Conservation (phyloP, 495 filamentous ascomycete species). For the Zalerion maritima region DNA sequence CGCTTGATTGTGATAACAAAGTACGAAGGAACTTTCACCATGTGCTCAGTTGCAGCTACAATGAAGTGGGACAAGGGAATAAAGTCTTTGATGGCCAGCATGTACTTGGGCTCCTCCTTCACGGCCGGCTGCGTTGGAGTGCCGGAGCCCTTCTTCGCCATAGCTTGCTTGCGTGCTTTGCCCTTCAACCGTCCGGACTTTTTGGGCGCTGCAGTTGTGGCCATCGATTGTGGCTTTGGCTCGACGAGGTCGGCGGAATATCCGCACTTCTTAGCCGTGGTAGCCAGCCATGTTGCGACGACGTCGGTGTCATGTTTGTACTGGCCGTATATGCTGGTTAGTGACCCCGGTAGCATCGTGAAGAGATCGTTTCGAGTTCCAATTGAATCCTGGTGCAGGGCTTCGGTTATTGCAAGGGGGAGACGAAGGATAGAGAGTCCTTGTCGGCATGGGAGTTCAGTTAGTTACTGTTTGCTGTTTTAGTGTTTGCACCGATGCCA, state of each 20-base stretch:
- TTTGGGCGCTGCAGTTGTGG: not conserved
- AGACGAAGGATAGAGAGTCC: too few species aligned
- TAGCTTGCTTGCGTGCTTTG: conserved; percentile 18
- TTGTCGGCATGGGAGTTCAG: too few species aligned
- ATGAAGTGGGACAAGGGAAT: conserved; percentile 22
- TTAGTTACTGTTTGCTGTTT: too few species aligned
- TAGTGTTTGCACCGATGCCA: too few species aligned
- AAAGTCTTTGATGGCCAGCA: conserved; percentile 25
- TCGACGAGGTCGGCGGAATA: conserved; percentile 11
- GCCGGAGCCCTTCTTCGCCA: conserved; percentile 2
- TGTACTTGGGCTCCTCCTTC: conserved; percentile 10
- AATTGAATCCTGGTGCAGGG: too few species aligned
- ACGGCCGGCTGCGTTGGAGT: not conserved
- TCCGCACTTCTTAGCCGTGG: conserved; percentile 26
- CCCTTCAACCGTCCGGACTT: conserved; percentile 15
- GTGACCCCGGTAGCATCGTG: conserved; percentile 17
- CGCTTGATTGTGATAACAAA: conserved; percentile 13
- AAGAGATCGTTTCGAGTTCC: too few species aligned
- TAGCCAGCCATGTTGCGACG: conserved; percentile 35
- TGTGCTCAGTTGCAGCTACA: conserved; percentile 8
- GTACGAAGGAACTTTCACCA: conserved; percentile 11
- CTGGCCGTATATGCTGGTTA: conserved; percentile 26
- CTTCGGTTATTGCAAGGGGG: too few species aligned
- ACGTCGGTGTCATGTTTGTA: conserved; percentile 36
- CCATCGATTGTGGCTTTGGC: conserved; percentile 1